These are phyloP conservation scores for Ajuga reptans DNA, from an alignment of 305 asterid species.

Conservation along the genomic window DNA sequence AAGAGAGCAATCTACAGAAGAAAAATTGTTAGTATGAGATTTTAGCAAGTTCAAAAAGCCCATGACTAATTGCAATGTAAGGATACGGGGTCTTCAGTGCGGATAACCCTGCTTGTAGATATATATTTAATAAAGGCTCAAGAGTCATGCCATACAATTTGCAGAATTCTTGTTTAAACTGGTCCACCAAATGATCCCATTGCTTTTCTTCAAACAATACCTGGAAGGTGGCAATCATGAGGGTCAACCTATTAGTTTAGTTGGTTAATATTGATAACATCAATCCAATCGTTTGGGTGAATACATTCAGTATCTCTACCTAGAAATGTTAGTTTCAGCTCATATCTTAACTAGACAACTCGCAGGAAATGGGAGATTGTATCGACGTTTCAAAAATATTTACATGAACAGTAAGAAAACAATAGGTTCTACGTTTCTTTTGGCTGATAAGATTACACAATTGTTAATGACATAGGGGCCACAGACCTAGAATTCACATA, in stretches of 20 bases:
- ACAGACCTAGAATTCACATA: not conserved
- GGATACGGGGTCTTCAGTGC: slow-evolving; percentile 99
- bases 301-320: not conserved
- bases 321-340: not conserved
- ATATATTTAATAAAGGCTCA: slow-evolving; percentile 80
- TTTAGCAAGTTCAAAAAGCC: slow-evolving; percentile 6
- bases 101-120: slow-evolving; percentile 92
- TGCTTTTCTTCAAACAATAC: slow-evolving; percentile 79
- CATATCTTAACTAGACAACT: not conserved
- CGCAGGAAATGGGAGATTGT: slow-evolving; percentile 3
- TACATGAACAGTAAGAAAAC: not conserved
- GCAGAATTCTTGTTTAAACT: slow-evolving; percentile 94
- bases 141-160: slow-evolving; percentile 91
- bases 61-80: not conserved
- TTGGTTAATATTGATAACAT: not conserved
- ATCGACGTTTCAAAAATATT: not conserved
- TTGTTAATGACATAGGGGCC: not conserved
- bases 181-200: slow-evolving; percentile 84
- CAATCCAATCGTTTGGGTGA: not conserved
- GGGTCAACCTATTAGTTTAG: not conserved
- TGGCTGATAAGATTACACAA: not conserved
- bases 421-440: not conserved
- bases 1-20: not conserved
- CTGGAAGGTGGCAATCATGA: slow-evolving; percentile 35
- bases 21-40: not conserved